Evolutionary conservation across 208 protist species (phyloP).

Genomic region (Trypanosoma melophagium): DNA sequence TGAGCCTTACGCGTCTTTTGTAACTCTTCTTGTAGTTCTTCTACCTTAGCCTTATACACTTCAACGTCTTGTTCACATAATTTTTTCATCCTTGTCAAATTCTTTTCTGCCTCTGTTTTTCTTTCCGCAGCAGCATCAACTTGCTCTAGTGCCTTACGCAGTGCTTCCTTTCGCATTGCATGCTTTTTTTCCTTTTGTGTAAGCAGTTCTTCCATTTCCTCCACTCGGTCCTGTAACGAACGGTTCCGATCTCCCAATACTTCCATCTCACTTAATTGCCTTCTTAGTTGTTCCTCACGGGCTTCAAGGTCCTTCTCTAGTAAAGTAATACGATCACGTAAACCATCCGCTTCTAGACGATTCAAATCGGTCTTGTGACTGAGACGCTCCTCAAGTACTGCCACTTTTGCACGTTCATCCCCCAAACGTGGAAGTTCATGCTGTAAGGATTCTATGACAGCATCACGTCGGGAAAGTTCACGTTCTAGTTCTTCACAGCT

Average conservation of each 20-base stretch:
- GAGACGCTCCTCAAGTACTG: conserved; percentile 55
- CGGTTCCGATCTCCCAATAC: conserved; percentile 20
- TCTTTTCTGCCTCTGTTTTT: conserved; percentile 42
- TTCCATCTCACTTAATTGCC: conserved; percentile 23
- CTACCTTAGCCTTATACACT: conserved; percentile 31
- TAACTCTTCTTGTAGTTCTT: conserved; percentile 38
- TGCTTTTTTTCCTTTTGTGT: conserved; percentile 44
- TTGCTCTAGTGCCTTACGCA: conserved; percentile 41
- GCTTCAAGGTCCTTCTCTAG: conserved; percentile 31
- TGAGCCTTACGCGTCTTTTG: conserved; percentile 28
- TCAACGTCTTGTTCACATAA: conserved; percentile 11
- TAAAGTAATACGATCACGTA: conserved; percentile 6
- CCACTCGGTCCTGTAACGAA: conserved; percentile 18
- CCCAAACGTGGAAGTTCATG: conserved; percentile 46
- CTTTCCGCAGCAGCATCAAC: conserved; percentile 35
- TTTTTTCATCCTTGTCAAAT: conserved; percentile 32
- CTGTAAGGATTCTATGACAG: conserved; percentile 47
- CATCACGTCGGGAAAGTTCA: conserved; percentile 38
- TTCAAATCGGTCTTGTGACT: conserved; percentile 38
- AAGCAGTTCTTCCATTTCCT: conserved; percentile 28
- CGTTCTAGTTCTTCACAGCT: conserved; percentile 52
- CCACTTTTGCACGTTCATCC: conserved; percentile 48
- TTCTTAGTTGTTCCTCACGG: conserved; percentile 25
- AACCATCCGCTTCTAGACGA: conserved; percentile 7
- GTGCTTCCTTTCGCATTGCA: conserved; percentile 39